Conservation (phyloP, 1,139 yeast species). For the Geotrichum siamense region DNA sequence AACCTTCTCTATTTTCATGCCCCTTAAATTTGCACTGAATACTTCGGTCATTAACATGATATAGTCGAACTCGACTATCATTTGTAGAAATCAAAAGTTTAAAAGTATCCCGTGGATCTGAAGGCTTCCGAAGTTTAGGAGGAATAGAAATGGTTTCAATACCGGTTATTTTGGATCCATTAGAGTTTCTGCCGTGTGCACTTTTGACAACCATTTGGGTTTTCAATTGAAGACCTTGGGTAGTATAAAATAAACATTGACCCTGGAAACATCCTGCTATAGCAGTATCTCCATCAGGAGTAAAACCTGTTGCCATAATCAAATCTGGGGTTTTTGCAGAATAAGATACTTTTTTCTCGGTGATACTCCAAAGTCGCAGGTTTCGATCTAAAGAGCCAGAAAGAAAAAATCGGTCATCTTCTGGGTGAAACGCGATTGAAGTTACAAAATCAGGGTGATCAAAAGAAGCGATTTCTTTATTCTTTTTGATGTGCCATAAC, state of each 20-base stretch:
- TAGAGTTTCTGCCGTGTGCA: conserved; percentile 32
- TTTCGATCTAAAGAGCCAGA: conserved; percentile 78
- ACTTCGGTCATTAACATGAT: conserved; percentile 49
- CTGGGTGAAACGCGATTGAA: conserved; percentile 72
- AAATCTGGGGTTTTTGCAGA: conserved; percentile 40
- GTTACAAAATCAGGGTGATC: conserved; percentile 78
- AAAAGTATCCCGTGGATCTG: background rate
- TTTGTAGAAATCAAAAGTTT: conserved; percentile 48
- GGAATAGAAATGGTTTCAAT: conserved; percentile 27
- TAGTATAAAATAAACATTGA: conserved; percentile 51
- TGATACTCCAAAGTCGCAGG: conserved; percentile 76
- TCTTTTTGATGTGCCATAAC: conserved; percentile 77
- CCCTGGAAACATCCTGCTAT: conserved; percentile 84
- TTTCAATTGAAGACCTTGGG: conserved; percentile 53
- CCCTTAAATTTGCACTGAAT: conserved; percentile 71
- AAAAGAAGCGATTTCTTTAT: conserved; percentile 57
- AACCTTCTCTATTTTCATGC: conserved; percentile 58
- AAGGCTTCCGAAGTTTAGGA: conserved; percentile 2
- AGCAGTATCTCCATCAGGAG: conserved; percentile 61
- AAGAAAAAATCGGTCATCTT: conserved; percentile 79
- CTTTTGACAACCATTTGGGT: conserved; percentile 50
- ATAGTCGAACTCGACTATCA: conserved; percentile 69
- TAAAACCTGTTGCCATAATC: conserved; percentile 62
- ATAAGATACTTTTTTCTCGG: conserved; percentile 58
- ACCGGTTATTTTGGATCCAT: conserved; percentile 35